Evolutionary conservation across 2,329 filamentous ascomycete genomes (phyloP).

Genomic region (Fusarium globosum): DNA sequence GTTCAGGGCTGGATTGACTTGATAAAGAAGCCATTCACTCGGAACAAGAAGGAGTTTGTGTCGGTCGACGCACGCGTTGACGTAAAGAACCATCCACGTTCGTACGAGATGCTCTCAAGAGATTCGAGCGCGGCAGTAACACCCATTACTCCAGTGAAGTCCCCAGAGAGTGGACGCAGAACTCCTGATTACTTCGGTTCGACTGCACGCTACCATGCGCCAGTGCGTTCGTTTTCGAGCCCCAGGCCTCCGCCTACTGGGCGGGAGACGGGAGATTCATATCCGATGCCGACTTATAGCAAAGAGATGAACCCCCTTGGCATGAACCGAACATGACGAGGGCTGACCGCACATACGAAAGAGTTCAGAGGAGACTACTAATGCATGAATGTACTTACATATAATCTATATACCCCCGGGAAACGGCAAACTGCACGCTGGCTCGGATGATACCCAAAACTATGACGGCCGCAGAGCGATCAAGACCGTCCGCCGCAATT

Average conservation of each 20-base stretch:
- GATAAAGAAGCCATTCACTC: slow-evolving; percentile 59
- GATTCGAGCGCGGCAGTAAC: slow-evolving; percentile 66
- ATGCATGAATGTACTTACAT: slow-evolving; percentile 13
- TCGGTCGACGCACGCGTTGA: slow-evolving; percentile 80
- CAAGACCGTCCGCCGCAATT: slow-evolving; percentile 1
- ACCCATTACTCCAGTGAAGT: slow-evolving; percentile 57
- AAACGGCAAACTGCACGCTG: not conserved
- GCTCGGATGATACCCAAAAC: not conserved
- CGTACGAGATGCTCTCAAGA: slow-evolving; percentile 83
- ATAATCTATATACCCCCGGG: slow-evolving; percentile 22
- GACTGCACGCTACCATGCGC: slow-evolving; percentile 65
- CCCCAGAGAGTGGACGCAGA: slow-evolving; percentile 53
- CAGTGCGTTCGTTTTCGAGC: slow-evolving; percentile 66
- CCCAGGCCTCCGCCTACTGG: slow-evolving; percentile 60
- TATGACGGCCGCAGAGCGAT: not conserved
- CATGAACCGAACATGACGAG: slow-evolving; percentile 65
- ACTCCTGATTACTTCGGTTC: slow-evolving; percentile 68
- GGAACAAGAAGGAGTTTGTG: slow-evolving; percentile 82
- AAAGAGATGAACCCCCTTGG: slow-evolving; percentile 64
- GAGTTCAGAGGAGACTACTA: slow-evolving; percentile 3
- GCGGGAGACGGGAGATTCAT: slow-evolving; percentile 58
- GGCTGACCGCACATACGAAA: not conserved
- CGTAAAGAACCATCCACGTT: slow-evolving; percentile 71
- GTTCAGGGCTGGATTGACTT: slow-evolving; percentile 83
- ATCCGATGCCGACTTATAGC: slow-evolving; percentile 48